A percentile compares a stretch with the other conserved stretches of the same genome.
Conservation (phyloP, 306 rosid genomes). For the Hippophae tibetana region DNA sequence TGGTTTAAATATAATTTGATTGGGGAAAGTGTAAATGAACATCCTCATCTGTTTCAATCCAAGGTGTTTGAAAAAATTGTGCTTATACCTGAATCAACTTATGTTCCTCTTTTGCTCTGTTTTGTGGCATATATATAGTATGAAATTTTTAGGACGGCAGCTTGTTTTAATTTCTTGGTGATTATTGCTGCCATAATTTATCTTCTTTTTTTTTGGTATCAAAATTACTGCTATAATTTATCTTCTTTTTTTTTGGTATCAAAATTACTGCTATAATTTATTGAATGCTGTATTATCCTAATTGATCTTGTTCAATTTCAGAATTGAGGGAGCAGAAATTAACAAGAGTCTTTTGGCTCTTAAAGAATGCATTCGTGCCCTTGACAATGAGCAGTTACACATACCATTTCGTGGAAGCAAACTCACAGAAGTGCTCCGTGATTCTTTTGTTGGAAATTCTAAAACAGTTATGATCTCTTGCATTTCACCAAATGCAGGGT, state of each 20-base stretch:
- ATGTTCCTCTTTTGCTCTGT: too few relatives aligned
- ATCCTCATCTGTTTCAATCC: too few relatives aligned
- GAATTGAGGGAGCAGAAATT: conserved; percentile 98
- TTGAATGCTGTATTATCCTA: background rate
- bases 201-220: too few relatives aligned
- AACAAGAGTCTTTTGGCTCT: conserved; percentile 97
- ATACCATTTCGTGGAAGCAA: conserved; percentile 98
- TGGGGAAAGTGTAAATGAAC: too few relatives aligned
- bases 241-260: too few relatives aligned
- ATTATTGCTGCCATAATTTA: background rate
- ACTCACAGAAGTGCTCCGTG: conserved; percentile 99
- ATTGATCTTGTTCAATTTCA: conserved; percentile 21
- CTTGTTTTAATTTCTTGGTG: background rate
- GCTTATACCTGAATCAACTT: too few relatives aligned
- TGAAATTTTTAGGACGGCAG: background rate
- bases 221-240: background rate
- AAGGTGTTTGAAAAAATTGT: too few relatives aligned
- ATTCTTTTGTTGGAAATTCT: conserved; percentile 95
- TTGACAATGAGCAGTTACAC: conserved; percentile 97
- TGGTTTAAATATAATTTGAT: too few relatives aligned
- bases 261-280: too few relatives aligned
- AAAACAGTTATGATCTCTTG: conserved; percentile 97
- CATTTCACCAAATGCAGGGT: conserved; percentile 96
- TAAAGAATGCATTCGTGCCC: conserved; percentile 96
- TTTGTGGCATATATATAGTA: background rate